phyloP scores from a whole-genome alignment of 202 grass and related monocot species.

The Dendrocalamus latiflorus region DNA sequence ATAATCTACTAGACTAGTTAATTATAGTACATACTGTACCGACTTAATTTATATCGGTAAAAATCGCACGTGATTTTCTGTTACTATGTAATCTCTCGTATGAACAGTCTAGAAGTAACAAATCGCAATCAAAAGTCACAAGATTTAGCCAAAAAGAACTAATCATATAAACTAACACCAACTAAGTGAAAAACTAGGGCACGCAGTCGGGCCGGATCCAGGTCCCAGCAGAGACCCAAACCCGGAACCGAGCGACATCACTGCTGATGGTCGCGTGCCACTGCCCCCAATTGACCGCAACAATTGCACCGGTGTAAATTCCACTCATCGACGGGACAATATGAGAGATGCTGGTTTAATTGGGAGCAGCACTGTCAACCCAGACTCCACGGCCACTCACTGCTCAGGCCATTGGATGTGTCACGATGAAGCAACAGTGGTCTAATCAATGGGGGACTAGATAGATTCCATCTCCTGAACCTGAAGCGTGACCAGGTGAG shows the following conservation, averaged over 20 bases:
- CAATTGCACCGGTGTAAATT: not conserved
- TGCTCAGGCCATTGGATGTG: not conserved
- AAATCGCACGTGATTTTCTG: too few species aligned
- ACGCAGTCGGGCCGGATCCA: not conserved
- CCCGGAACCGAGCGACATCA: not conserved
- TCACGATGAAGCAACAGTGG: not conserved
- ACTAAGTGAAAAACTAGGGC: not conserved
- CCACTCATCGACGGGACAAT: not conserved
- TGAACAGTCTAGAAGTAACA: too few species aligned
- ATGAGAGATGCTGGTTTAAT: not conserved
- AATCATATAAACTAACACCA: too few species aligned
- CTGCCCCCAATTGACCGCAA: not conserved
- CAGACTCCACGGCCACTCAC: not conserved
- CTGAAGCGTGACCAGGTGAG: not conserved
- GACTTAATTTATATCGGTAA: too few species aligned
- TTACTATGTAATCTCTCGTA: too few species aligned
- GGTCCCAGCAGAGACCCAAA: not conserved
- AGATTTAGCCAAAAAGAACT: too few species aligned
- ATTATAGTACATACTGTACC: too few species aligned
- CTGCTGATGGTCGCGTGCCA: slow-evolving; percentile 9
- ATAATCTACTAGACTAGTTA: too few species aligned
- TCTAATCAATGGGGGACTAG: not conserved
- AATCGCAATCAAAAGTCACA: too few species aligned
- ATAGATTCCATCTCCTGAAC: not conserved
- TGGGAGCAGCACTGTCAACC: not conserved